Percentiles rank a stretch among this genome's conserved stretches.
Evolutionary conservation across 2,329 filamentous ascomycete genomes (phyloP).

Genomic region (Phialophora macrospora): DNA sequence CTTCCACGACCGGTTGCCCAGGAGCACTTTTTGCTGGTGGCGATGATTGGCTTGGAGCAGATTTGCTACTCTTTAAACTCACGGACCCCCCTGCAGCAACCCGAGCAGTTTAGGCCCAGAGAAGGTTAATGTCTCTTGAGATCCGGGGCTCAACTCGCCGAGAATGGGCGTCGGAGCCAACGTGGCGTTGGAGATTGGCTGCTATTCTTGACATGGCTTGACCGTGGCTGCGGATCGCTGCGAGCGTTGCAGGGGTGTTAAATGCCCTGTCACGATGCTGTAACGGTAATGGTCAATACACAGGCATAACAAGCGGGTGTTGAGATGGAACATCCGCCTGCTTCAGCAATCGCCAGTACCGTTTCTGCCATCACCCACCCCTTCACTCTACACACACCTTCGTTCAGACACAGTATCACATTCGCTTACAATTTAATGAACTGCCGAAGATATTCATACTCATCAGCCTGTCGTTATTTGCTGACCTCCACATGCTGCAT

Average conservation of each 20-base stretch:
- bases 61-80: constrained; percentile 6
- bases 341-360: not conserved
- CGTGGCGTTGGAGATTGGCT: constrained; percentile 24
- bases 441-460: not conserved
- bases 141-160: constrained; percentile 12
- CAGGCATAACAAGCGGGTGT: constrained; percentile 8
- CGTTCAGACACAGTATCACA: constrained; percentile 3
- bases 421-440: constrained; percentile 20
- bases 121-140: not conserved
- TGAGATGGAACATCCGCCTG: constrained; percentile 1
- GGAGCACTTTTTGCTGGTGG: constrained; percentile 8
- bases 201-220: constrained; percentile 24
- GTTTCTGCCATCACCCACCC: constrained; percentile 1
- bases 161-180: constrained; percentile 6
- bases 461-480: constrained; percentile 7
- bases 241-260: constrained; percentile 17
- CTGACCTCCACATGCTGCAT: constrained; percentile 10
- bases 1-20: constrained; percentile 22
- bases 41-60: constrained; percentile 16
- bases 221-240: constrained; percentile 19
- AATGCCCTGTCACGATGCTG: constrained; percentile 16
- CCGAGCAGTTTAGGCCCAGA: constrained; percentile 15
- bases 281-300: constrained; percentile 26
- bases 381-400: constrained; percentile 16
- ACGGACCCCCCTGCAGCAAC: constrained; percentile 26